Percentiles rank a stretch among this genome's conserved stretches.
These are phyloP conservation scores for Zarea fungicola DNA, from an alignment of 2,329 filamentous ascomycete genomes.

Conservation along the genomic window DNA sequence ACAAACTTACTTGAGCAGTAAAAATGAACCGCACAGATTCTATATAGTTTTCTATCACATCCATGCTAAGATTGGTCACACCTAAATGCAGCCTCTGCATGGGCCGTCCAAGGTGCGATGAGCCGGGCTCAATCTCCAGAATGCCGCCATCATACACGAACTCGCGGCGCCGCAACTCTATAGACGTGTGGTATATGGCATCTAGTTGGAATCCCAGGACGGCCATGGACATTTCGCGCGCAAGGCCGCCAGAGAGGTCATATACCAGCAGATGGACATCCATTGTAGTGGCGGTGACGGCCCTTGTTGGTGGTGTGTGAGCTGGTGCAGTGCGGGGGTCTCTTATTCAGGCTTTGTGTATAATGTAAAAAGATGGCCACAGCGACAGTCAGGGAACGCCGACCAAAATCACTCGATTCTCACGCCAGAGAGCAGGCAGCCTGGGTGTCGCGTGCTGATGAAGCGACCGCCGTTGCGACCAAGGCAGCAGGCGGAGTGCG, in stretches of 20 bases:
- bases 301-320: background rate
- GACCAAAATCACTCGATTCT: no score
- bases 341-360: background rate
- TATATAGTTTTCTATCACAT: constrained; percentile 81
- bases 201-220: constrained; percentile 63
- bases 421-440: background rate
- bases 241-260: constrained; percentile 63
- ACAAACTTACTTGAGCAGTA: constrained; percentile 58
- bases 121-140: constrained; percentile 72
- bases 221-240: constrained; percentile 49
- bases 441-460: background rate
- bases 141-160: constrained; percentile 89
- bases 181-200: constrained; percentile 90
- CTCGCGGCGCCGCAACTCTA: constrained; percentile 78
- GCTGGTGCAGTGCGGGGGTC: background rate
- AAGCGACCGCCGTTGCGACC: background rate
- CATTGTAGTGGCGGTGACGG: constrained; percentile 40
- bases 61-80: constrained; percentile 69
- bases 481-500: constrained; percentile 10
- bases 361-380: background rate
- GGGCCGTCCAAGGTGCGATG: constrained; percentile 80
- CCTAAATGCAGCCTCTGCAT: constrained; percentile 73
- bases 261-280: constrained; percentile 75
- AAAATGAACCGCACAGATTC: constrained; percentile 79
- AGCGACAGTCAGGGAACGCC: background rate